Evolutionary conservation across 208 protist genomes (phyloP), one percentile per base, ranked within the genome.

Genomic region (Angomonas ambiguus): DNA sequence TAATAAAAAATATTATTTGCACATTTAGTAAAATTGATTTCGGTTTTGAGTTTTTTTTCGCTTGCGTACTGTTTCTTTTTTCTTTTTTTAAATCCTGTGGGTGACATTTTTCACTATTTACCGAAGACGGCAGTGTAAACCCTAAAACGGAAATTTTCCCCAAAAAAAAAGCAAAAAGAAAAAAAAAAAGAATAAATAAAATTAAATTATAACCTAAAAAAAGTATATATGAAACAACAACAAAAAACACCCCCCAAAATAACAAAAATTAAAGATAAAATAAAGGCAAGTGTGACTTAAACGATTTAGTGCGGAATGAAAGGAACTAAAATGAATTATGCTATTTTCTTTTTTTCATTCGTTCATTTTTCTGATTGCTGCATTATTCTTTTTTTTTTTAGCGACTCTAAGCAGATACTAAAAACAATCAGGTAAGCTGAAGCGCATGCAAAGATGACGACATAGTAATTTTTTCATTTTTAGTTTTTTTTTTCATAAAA

Each of bases 31-130:
- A 55, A 28, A 22, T 51, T 2, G n/a, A 67, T 67, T 16, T 1
- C 33, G 49, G 49, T 27, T 67, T n/a, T 64, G 8, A 24, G 48
- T 34, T 67, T 60, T 61, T 62, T 62, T 64, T 24, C 30, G 18
- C 16, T 51, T 55, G 22, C 71, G 6, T 1, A 33, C 30, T 22
- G 55, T 48, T 20, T 0, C 18, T 51, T 62, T 22, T 55, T 58
- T 30, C 27, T 38, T 2, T 68, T 58, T 22, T 34, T 55, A 33
- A 34, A 13, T 55, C 10, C n/a, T n/a, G n/a, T n/a, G n/a, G n/a
- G n/a, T n/a, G n/a, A n/a, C n/a, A n/a, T n/a, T n/a, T n/a, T n/a
- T n/a, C n/a, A n/a, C n/a, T n/a, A n/a, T n/a, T n/a, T n/a, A n/a
- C n/a, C n/a, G n/a, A n/a, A n/a, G n/a, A n/a, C n/a, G n/a, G n/a